Conservation (phyloP, 768 basidiomycete species). For the Crepidotus variabilis region DNA sequence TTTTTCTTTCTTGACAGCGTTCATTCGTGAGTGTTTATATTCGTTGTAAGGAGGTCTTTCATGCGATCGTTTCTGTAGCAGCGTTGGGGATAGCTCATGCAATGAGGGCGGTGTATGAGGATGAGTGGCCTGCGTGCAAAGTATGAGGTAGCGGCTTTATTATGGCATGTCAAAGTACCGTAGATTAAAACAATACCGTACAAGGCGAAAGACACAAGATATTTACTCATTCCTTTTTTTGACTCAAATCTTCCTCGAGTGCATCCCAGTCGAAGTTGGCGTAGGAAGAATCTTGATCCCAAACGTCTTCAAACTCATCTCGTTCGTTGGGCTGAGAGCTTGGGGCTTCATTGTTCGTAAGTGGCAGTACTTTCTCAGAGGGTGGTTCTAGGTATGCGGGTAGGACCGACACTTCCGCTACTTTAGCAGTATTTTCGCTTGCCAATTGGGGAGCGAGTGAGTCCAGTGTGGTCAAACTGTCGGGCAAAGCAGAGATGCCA, state of each 20-base stretch:
- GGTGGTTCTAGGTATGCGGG: neutral
- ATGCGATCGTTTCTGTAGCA: neutral
- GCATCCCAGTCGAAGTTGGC: conserved; percentile 9
- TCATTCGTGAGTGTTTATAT: neutral
- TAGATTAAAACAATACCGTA: too few species aligned
- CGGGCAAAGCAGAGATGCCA: conserved; percentile 40
- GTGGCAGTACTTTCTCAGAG: too few species aligned
- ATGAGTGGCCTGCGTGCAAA: neutral
- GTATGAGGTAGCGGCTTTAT: too few species aligned
- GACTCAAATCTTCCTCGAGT: conserved; percentile 5
- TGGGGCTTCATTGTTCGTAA: too few species aligned
- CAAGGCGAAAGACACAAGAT: neutral
- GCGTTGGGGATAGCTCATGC: neutral
- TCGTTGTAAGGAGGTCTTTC: neutral
- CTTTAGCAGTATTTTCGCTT: neutral
- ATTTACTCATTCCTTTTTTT: neutral
- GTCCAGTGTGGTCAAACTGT: neutral
- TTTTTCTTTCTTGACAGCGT: neutral
- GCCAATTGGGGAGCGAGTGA: neutral
- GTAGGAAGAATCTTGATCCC: conserved; percentile 6
- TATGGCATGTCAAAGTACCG: too few species aligned
- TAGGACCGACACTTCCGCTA: neutral
- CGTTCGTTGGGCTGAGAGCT: neutral
- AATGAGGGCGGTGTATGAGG: neutral
- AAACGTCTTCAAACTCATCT: conserved; percentile 7